phyloP scores from a whole-genome alignment of 2,329 filamentous ascomycete species.

The Epichloe uncinata region DNA sequence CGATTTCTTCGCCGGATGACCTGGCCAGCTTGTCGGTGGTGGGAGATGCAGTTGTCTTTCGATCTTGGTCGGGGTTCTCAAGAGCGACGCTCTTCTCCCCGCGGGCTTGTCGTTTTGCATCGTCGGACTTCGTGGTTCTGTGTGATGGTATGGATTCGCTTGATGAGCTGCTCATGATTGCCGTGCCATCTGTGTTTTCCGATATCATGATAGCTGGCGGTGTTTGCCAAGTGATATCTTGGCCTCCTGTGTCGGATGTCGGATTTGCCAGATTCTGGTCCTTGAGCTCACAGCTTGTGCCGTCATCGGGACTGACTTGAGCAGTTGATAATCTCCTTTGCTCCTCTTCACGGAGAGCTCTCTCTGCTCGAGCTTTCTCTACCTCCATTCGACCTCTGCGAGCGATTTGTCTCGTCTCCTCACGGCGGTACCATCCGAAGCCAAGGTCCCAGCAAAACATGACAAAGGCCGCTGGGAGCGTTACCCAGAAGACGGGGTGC shows the following conservation, averaged over 20 bases:
- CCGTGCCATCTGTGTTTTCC: slow-evolving; percentile 6
- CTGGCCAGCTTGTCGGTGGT: background rate
- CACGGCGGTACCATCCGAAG: slow-evolving; percentile 48
- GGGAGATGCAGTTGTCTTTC: background rate
- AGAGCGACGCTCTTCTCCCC: background rate
- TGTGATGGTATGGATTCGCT: slow-evolving; percentile 1
- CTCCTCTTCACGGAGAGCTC: slow-evolving; percentile 6
- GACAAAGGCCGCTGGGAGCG: slow-evolving; percentile 51
- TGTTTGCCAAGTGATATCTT: background rate
- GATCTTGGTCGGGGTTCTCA: background rate
- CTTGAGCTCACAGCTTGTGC: slow-evolving; percentile 1
- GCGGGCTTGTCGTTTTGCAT: background rate
- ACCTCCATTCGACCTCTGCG: slow-evolving; percentile 32
- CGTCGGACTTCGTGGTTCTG: background rate
- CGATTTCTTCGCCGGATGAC: background rate
- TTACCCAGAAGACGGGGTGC: slow-evolving; percentile 53
- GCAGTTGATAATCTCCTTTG: slow-evolving; percentile 1
- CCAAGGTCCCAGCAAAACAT: slow-evolving; percentile 56
- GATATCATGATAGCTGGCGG: slow-evolving; percentile 10
- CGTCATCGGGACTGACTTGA: background rate
- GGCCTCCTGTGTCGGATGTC: background rate
- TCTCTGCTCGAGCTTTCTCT: slow-evolving; percentile 9
- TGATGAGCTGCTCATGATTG: slow-evolving; percentile 4
- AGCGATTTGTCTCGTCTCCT: slow-evolving; percentile 51
- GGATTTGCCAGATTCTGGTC: background rate